A percentile compares a stretch with the other conserved stretches of the same genome.
These are phyloP conservation scores for Fusarium begoniae DNA, from an alignment of 2,329 filamentous ascomycete species.

Conservation along the genomic window DNA sequence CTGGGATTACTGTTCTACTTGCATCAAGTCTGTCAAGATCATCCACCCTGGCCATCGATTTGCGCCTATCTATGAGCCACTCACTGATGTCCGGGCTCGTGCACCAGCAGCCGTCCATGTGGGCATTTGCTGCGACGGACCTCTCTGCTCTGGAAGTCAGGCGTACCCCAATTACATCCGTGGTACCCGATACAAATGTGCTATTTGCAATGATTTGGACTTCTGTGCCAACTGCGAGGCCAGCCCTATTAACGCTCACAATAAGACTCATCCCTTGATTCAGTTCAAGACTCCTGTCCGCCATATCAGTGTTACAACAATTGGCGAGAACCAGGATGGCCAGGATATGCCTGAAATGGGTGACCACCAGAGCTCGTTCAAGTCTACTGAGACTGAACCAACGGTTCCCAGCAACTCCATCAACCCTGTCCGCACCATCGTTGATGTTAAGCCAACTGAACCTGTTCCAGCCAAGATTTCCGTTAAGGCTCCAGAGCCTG, in stretches of 20 bases:
- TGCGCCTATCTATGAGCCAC: constrained; percentile 82
- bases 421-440: constrained; percentile 73
- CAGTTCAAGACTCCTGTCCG: constrained; percentile 96
- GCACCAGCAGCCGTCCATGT: constrained; percentile 65
- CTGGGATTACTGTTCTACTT: constrained; percentile 92
- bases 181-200: constrained; percentile 95
- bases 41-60: constrained; percentile 89
- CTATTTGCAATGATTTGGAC: constrained; percentile 92
- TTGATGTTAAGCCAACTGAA: constrained; percentile 73
- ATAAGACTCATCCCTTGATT: constrained; percentile 95
- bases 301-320: constrained; percentile 85
- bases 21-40: constrained; percentile 71
- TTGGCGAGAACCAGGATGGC: constrained; percentile 78
- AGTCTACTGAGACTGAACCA: constrained; percentile 55
- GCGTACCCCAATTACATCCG: constrained; percentile 75
- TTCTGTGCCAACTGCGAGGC: constrained; percentile 97
- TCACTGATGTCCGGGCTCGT: constrained; percentile 47
- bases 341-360: constrained; percentile 75
- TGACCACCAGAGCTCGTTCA: constrained; percentile 61
- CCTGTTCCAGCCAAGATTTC: constrained; percentile 28
- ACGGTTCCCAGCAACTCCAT: constrained; percentile 59
- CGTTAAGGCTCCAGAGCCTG: constrained; percentile 10
- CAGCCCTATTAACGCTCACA: constrained; percentile 83
- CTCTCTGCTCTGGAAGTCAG: constrained; percentile 74
- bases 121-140: constrained; percentile 95